Percentiles rank a stretch among this genome's conserved stretches.
These are phyloP conservation scores for Solanum bulbocastanum DNA, from an alignment of 257 asterid species.

Conservation along the genomic window DNA sequence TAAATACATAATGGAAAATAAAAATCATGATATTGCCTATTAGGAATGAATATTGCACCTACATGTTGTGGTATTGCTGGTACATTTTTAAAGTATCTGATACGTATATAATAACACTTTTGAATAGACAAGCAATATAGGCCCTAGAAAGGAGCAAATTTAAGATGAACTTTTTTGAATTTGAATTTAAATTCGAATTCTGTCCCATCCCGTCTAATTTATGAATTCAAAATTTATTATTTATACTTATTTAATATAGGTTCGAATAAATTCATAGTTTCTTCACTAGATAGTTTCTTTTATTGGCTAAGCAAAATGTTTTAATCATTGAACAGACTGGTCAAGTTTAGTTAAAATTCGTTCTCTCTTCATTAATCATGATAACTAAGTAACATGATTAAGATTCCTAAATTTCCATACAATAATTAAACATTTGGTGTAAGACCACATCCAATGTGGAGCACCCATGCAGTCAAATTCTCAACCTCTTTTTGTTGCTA, in stretches of 20 bases:
- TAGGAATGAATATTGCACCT: background rate
- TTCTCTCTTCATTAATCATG: background rate
- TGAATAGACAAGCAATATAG: background rate
- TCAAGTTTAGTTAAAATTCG: background rate
- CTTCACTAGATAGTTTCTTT: background rate
- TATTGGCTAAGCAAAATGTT: background rate
- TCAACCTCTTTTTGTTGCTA: background rate
- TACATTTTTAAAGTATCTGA: background rate
- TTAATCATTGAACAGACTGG: background rate
- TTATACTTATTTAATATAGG: background rate
- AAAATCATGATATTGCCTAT: background rate
- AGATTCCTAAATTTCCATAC: background rate
- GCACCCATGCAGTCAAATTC: background rate
- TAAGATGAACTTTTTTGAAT: background rate
- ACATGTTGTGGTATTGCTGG: background rate
- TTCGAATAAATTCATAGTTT: background rate
- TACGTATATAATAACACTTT: background rate
- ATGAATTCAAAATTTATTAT: background rate
- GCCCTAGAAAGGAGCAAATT: background rate
- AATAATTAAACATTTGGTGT: background rate
- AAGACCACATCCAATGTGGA: background rate
- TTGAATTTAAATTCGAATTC: background rate
- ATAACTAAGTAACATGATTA: background rate
- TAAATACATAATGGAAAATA: background rate
- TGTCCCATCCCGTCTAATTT: background rate